A percentile compares a stretch with the other conserved stretches of the same genome.
Evolutionary conservation across 192 early-diverging fungal species (phyloP).

Genomic region (Piromyces finnis): DNA sequence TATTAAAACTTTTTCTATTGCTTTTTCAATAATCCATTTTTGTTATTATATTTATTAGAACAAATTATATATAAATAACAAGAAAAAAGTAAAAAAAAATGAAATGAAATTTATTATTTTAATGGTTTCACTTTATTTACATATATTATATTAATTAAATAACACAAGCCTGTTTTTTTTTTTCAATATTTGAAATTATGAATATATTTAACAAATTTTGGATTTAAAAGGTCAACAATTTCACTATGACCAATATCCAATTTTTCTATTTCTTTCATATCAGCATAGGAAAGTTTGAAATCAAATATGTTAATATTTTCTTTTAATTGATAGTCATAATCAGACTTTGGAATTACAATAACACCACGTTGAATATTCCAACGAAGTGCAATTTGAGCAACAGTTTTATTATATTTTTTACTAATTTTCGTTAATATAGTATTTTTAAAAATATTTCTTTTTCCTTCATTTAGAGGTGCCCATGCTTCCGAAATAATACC

Average conservation of each 20-base stretch:
- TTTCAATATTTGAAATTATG: not conserved
- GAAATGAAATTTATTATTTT: no score
- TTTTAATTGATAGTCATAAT: constrained; percentile 19
- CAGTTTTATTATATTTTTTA: constrained; percentile 23
- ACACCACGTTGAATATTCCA: constrained; percentile 42
- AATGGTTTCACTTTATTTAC: no score
- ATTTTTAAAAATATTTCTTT: constrained; percentile 1
- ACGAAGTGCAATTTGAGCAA: constrained; percentile 33
- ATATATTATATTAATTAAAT: no score
- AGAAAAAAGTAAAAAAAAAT: no score
- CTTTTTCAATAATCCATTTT: no score
- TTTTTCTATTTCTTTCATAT: constrained; percentile 14
- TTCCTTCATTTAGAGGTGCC: not conserved
- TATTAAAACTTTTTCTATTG: no score
- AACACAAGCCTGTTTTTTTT: no score
- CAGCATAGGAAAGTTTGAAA: constrained; percentile 28
- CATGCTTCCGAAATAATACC: not conserved
- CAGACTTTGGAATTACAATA: constrained; percentile 35
- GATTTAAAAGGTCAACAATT: not conserved
- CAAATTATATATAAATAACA: no score
- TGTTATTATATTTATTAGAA: no score
- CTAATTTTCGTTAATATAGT: constrained; percentile 22
- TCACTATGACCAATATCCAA: not conserved
- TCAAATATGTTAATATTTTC: constrained; percentile 39
- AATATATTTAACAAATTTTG: not conserved